Evolutionary conservation across 2,329 filamentous ascomycete genomes (phyloP), one percentile per base, ranked within the genome.

Genomic region (Ophiostoma piceae): DNA sequence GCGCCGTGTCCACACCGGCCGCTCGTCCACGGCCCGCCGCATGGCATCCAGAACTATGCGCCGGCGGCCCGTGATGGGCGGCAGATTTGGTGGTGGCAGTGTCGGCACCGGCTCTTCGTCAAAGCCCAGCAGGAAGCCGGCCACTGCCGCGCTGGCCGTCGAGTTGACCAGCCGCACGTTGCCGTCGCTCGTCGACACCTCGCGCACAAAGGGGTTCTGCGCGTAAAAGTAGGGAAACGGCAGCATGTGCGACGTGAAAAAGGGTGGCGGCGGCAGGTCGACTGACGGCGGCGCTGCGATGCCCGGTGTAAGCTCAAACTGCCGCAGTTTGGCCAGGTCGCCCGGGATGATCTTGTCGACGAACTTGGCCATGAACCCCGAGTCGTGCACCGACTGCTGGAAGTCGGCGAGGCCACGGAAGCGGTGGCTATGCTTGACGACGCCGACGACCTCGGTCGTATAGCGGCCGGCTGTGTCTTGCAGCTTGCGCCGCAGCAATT

Each of bases 321-420:
- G 78, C 29, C 83, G 84, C 68, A 87, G 77, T 57, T 83, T 82
- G 14, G 81, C 76, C 14, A 86, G 88, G 73, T 92, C 84, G 72
- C 90, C 88, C 1, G 90, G 86, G 7, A 95, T 80, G 35, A 96
- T 83, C 69, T 90, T 86, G 2, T 93, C 84, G 68, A 87, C 84
- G 70, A 97, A 88, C 71, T 88, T 87, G 41, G 84, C 84, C 75
- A 93, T 87, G 77, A 96, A 92, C 0, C 85, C 81, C 65, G 89
- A 90, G 47, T 85, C 84, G 16, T 84, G 84, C 67, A 90, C 88
- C 29, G 91, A 88, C 79, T 90, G 94, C 75, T 96, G 92, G 76
- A 96, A 96, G 79, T 98, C 94, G 9, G 92, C 90, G 73, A 96
- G 84, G 41, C 85, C 89, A 77, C 94, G 87, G 79, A 96, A 99